Conservation (phyloP, 2,329 filamentous ascomycete species). For the Trichophyton equinum region DNA sequence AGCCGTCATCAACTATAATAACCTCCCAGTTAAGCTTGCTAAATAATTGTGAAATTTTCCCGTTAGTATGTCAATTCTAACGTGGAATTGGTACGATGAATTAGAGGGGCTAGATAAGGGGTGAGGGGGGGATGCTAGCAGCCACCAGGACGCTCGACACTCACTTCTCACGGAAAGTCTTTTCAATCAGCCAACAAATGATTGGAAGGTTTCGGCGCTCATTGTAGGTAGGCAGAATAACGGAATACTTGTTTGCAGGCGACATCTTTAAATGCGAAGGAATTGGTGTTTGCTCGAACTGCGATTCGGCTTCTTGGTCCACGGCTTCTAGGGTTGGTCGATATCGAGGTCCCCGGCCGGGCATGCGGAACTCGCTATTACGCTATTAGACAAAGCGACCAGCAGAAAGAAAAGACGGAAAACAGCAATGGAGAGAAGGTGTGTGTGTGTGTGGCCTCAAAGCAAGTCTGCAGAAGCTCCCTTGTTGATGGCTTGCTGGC, state of each 20-base stretch:
- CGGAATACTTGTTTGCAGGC: conserved; percentile 62
- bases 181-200: conserved; percentile 84
- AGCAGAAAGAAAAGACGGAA: not conserved
- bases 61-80: not conserved
- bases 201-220: conserved; percentile 95
- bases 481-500: not conserved
- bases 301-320: conserved; percentile 13
- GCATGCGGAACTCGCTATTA: conserved; percentile 15
- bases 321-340: conserved; percentile 15
- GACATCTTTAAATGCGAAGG: conserved; percentile 9
- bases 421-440: not conserved
- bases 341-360: conserved; percentile 15
- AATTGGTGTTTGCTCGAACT: conserved; percentile 9
- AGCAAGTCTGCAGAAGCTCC: not conserved
- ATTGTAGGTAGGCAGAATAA: conserved; percentile 97
- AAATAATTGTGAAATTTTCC: conserved; percentile 1
- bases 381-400: conserved; percentile 5
- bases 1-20: conserved; percentile 96
- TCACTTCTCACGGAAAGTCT: conserved; percentile 80
- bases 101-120: not conserved
- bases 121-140: not conserved
- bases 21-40: conserved; percentile 95
- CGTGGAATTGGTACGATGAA: not conserved
- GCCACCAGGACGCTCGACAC: conserved; percentile 17
- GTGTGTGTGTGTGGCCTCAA: not conserved